Base-by-base conservation (phyloP, 2,329 filamentous ascomycete species). In the Epichloe gansuensis region DNA sequence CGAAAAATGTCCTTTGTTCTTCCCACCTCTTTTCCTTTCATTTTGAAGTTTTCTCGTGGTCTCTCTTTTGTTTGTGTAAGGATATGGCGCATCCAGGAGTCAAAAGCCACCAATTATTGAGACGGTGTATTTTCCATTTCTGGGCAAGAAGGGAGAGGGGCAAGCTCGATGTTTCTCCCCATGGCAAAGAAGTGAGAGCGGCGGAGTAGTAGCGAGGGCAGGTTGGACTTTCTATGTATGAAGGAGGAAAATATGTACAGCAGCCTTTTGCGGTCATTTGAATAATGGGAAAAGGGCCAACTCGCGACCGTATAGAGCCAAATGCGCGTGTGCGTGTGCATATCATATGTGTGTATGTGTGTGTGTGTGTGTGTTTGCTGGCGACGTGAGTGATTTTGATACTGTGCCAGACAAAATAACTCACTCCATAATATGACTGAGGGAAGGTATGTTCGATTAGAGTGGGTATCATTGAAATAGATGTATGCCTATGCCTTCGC, bases 11-110 rank as follows among this genome's bases (percentile, higher is more conserved):
- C 15, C n/a, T 2, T 41, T 43, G 6, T 12, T 44, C 13, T 23
- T 6, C 23, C 42, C 6, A 12, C 9, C 13, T 21, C 15, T n/a
- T 13, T n/a, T 15, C 8, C 8, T 28, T 13, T 15, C 7, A 31
- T 31, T 23, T 25, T 9, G 28, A 17, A 0, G 6, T 51, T 6
- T 46, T 39, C 45, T 28, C 39, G 4, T 41, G 7, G 2, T 47
- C 37, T 25, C 38, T 51, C n/a, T 38, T 31, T 37, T 35, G 21
- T 35, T 39, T 38, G 17, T n/a, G 15, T 21, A 42, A 12, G 49
- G 41, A 51, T 35, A 45, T 13, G 52, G 52, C 52, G 47, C 43
- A 53, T 50, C 25, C 25, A 42, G 52, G 41, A 53, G 43, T 46
- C 17, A 41, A 42, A 49, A 50, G 46, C 42, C 42, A 41, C 31